Percentiles rank a stretch among this genome's conserved stretches.
These are phyloP conservation scores for Hygrophila difformis DNA, from an alignment of 257 asterid species.

Conservation along the genomic window DNA sequence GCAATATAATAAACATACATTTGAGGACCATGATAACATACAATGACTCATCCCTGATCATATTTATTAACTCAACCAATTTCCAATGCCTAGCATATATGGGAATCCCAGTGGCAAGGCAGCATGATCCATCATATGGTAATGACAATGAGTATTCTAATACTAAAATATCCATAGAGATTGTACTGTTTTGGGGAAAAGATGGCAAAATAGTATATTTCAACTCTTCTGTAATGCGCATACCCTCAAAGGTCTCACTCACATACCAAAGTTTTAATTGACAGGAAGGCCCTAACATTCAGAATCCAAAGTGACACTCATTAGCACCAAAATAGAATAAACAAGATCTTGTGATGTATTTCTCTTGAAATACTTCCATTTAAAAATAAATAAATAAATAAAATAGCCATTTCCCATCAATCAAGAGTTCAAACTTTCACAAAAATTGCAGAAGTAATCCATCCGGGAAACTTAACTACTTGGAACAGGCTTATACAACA, in stretches of 20 bases:
- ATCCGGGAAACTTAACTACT: conserved; percentile 1
- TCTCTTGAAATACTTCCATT: neutral
- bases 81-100: neutral
- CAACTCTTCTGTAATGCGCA: too few species aligned
- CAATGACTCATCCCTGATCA: neutral
- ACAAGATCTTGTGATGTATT: neutral
- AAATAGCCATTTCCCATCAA: neutral
- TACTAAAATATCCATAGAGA: neutral
- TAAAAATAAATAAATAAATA: neutral
- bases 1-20: too few species aligned
- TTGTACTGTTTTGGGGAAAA: neutral
- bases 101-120: neutral
- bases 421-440: neutral
- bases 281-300: neutral
- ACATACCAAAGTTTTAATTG: neutral
- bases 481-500: neutral
- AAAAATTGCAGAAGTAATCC: neutral
- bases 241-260: too few species aligned
- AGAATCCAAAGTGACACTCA: too few species aligned
- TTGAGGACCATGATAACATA: neutral
- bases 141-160: neutral
- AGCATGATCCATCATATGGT: neutral
- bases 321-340: neutral
- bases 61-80: neutral
- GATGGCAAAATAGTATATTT: neutral